These are phyloP conservation scores for Anthracocystis walkeri DNA, from an alignment of 1,284 basidiomycete genomes.

Conservation along the genomic window DNA sequence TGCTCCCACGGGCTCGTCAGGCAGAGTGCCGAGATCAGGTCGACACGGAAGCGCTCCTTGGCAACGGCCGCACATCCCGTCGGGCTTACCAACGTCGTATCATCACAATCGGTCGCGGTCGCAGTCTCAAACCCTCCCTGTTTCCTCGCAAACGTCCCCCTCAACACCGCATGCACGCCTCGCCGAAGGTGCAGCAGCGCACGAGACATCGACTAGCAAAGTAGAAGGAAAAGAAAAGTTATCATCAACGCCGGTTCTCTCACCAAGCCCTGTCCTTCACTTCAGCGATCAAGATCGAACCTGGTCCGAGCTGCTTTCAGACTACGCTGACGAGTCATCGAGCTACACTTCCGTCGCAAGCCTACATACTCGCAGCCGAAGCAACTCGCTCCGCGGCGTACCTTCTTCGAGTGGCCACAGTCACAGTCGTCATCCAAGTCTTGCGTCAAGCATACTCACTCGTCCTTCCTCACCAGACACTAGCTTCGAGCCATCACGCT, in stretches of 20 bases:
- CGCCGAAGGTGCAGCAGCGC: not conserved
- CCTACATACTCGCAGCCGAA: not conserved
- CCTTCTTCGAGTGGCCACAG: conserved; percentile 3
- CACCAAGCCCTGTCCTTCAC: conserved; percentile 21
- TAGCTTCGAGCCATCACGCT: conserved; percentile 3
- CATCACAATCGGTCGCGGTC: conserved; percentile 2
- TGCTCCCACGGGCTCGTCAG: not conserved
- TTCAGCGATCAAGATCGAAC: conserved; percentile 6
- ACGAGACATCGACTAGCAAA: not conserved
- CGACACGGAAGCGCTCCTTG: not conserved
- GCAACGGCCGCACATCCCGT: conserved; percentile 12
- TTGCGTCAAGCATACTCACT: conserved; percentile 8
- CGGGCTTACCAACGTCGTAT: conserved; percentile 24
- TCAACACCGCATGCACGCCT: not conserved
- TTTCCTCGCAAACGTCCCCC: not conserved
- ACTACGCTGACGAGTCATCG: not conserved
- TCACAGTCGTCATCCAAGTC: conserved; percentile 16
- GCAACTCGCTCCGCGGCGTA: not conserved
- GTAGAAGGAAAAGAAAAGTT: not conserved
- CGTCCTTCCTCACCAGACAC: conserved; percentile 6
- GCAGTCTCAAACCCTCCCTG: not conserved
- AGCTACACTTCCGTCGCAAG: not conserved
- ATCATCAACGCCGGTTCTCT: not conserved
- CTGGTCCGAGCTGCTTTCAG: conserved; percentile 9
- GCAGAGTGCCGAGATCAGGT: not conserved